These are phyloP conservation scores for Lodderomyces elongisporus DNA, from an alignment of 1,139 yeast species.

Conservation along the genomic window DNA sequence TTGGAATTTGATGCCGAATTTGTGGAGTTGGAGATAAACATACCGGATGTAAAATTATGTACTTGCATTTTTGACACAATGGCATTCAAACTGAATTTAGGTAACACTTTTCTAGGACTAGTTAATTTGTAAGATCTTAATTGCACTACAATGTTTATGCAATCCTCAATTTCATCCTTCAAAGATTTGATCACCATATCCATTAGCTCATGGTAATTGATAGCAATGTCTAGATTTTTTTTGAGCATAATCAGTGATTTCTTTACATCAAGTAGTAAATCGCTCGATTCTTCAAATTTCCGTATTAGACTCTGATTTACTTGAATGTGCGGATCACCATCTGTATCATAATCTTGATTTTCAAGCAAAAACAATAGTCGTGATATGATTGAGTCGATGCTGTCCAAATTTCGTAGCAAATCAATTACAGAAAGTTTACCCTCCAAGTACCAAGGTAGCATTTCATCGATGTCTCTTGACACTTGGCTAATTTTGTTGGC, in stretches of 20 bases:
- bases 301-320: constrained; percentile 11
- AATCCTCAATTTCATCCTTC: constrained; percentile 44
- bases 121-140: constrained; percentile 37
- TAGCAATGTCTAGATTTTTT: constrained; percentile 47
- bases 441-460: constrained; percentile 44
- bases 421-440: constrained; percentile 41
- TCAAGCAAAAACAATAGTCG: constrained; percentile 29
- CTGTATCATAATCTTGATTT: constrained; percentile 18
- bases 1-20: too few species aligned
- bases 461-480: constrained; percentile 5
- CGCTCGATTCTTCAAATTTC: constrained; percentile 34
- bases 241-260: constrained; percentile 33
- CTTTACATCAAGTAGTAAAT: constrained; percentile 37
- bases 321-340: too few species aligned
- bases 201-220: constrained; percentile 55
- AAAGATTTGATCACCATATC: constrained; percentile 49
- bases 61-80: constrained; percentile 37
- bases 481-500: constrained; percentile 14
- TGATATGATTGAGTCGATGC: constrained; percentile 45
- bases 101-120: constrained; percentile 39
- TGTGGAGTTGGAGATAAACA: too few species aligned
- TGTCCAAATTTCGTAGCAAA: constrained; percentile 32
- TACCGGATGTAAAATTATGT: constrained; percentile 17
- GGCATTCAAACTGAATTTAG: constrained; percentile 36
- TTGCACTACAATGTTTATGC: constrained; percentile 34